Base-by-base conservation (phyloP, 2,329 filamentous ascomycete genomes). In the Penicillium italicum region DNA sequence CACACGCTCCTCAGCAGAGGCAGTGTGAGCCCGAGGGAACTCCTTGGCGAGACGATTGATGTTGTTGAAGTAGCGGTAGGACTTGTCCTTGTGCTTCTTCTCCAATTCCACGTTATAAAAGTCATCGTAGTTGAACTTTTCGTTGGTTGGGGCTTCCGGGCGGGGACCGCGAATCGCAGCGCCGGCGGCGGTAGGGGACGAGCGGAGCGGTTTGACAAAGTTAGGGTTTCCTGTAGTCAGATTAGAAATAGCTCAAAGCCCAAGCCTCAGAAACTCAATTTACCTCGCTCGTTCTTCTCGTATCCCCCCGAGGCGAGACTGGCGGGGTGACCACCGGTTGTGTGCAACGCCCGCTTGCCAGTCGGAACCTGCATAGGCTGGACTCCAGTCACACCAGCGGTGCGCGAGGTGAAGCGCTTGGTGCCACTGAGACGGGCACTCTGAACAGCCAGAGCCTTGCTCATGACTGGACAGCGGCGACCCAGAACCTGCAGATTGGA, bases 61-160 rank as follows among this genome's bases (percentile, higher is more conserved):
- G 81, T 99, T 99, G 83, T 99, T 99, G 82, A 99, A 99, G 80
- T 97, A 97, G 71, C 94, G 90, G 80, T 99, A 99, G 50, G 92
- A 97, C 80, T 97, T 97, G 82, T 99, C 94, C 82, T 96, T 92
- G 83, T 96, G 94, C 80, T 99, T 99, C 84, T 97, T 97, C 67
- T 97, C 91, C 65, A 99, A 78, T 75, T 99, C 93, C 59, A 79
- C 79, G 62, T 87, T 79, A 78, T 97, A 99, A 76, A 97, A 99
- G 44, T 75, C 84, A 68, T 96, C 86, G 70, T 99, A 99, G 75
- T 97, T 83, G 76, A 97, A 99, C 69, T 86, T 90, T 56, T 74
- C 70, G 24, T 75, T 68, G 34, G 74, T 71, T 12, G 79, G 79
- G 33, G 80, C 80, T 40, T 75, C 69, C 4, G 81, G 79, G 50